Base-by-base conservation (phyloP, 441 rosid species). In the Arabidopsis lyrata region DNA sequence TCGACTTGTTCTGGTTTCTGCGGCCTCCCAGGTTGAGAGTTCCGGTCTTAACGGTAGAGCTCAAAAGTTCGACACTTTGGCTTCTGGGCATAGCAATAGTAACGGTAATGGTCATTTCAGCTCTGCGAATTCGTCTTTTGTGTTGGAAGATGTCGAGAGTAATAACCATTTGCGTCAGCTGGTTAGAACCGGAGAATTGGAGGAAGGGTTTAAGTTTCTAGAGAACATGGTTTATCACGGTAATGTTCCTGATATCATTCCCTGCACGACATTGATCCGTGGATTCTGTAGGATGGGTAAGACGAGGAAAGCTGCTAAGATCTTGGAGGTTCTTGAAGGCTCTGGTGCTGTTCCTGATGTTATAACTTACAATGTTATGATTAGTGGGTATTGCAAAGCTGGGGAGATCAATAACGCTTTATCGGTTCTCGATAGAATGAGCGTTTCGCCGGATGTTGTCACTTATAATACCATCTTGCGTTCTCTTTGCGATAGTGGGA, bases 301-400 rank as follows among this genome's bases (percentile, higher is more conserved):
- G 70, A 90, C 96, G 1, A 81, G 74, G 79, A 90, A 81, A 78
- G 99, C 97, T 0, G 82, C 91, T 3, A 85, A 85, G 63, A 78
- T 89, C 20, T 72, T 94, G 93, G 97, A 94, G 75, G 86, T 92
- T 53, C 69, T 92, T 34, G 97, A 90, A 76, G 81, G 81, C 31
- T 90, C 94, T 8, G 95, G 95, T 15, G 95, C 90, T 8, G 86
- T 86, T 70, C 95, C 86, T 63, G 94, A 89, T 81, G 87, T 90
- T 70, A 85, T 90, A 18, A 88, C 97, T 15, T 94, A 89, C 80
- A 94, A 90, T 57, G 91, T 86, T 18, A 80, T 92, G 82, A 90
- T 92, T 24, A 74, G 95, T 41, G 97, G 94, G 66, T 92, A 86
- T 71, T 95, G 99, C 72, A 90, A 78, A 85, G 86, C 90, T 0